These are phyloP conservation scores for Sugiyamaella floridensis DNA, from an alignment of 805 yeast genomes.

Conservation along the genomic window DNA sequence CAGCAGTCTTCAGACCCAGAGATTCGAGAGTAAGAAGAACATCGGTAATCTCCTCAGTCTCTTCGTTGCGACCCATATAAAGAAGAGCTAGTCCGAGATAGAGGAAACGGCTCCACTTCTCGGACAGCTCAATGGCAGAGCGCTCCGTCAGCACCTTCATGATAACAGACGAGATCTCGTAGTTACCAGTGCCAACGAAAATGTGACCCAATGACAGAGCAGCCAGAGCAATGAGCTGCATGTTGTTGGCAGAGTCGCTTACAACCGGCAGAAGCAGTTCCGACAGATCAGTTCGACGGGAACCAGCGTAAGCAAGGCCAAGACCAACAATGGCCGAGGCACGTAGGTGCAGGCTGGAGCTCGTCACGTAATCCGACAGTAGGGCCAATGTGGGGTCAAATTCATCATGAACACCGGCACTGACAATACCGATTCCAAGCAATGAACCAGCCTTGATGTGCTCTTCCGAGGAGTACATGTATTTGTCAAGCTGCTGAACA, in stretches of 20 bases:
- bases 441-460: constrained; percentile 95
- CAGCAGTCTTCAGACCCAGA: constrained; percentile 83
- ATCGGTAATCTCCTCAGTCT: constrained; percentile 82
- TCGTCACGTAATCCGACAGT: constrained; percentile 70
- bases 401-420: constrained; percentile 91
- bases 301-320: constrained; percentile 93
- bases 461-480: constrained; percentile 74
- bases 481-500: constrained; percentile 81
- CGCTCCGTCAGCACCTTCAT: constrained; percentile 86
- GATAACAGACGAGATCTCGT: constrained; percentile 88
- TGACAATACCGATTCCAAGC: constrained; percentile 87
- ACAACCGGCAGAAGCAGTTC: constrained; percentile 74
- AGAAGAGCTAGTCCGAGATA: constrained; percentile 87
- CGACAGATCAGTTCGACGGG: constrained; percentile 76
- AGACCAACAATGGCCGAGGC: constrained; percentile 84
- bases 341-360: constrained; percentile 54
- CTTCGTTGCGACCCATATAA: constrained; percentile 90
- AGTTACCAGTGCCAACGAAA: constrained; percentile 92
- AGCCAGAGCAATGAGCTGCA: constrained; percentile 79
- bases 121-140: constrained; percentile 64
- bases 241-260: constrained; percentile 62
- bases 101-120: constrained; percentile 84
- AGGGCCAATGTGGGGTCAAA: constrained; percentile 86
- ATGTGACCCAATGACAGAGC: constrained; percentile 90
- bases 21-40: constrained; percentile 93